These are phyloP conservation scores for Pythium brachiatum DNA, from an alignment of 352 stramenopile genomes.

Conservation along the genomic window DNA sequence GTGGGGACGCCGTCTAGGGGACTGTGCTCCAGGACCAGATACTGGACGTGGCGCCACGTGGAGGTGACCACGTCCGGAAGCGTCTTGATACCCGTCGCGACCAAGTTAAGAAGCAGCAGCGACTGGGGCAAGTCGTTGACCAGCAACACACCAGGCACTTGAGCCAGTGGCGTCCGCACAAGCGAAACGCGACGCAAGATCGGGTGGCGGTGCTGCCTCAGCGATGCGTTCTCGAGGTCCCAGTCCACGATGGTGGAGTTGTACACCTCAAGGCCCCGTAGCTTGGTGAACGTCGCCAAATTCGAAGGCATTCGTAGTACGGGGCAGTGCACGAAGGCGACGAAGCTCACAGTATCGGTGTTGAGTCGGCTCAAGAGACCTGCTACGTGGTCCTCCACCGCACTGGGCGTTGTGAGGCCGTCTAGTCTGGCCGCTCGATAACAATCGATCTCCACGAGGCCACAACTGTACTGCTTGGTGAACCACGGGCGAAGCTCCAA, in stretches of 20 bases:
- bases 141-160: not conserved
- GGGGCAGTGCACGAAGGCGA: not conserved
- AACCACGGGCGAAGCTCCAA: not conserved
- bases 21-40: not conserved
- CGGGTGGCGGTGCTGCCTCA: not conserved
- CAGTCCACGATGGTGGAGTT: not conserved
- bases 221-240: not conserved
- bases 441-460: conserved; percentile 1
- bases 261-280: not conserved
- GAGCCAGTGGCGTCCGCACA: not conserved
- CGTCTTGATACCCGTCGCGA: not conserved
- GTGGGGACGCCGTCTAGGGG: too few species aligned
- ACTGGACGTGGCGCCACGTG: not conserved
- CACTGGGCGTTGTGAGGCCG: not conserved
- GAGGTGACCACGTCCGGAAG: not conserved
- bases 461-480: not conserved
- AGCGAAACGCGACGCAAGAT: not conserved
- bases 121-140: not conserved
- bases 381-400: not conserved
- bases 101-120: not conserved
- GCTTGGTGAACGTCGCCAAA: not conserved
- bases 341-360: not conserved
- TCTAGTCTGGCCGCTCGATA: not conserved
- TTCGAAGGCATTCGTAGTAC: not conserved
- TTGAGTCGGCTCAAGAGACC: not conserved